Conservation (phyloP, 169 alveolate genomes). For the Pseudocohnilembus persalinus region DNA sequence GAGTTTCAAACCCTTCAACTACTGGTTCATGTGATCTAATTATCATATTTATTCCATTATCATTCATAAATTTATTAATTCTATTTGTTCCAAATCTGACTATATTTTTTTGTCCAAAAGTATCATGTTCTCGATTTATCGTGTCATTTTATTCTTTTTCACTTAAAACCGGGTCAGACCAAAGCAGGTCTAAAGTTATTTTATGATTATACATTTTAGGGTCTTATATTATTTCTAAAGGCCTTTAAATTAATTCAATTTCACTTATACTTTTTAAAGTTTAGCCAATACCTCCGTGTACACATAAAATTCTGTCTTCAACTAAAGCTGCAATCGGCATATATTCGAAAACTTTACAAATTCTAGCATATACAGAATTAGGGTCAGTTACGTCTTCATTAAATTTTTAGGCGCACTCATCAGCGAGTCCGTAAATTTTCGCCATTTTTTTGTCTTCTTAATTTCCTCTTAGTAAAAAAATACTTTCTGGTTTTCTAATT, state of each 20-base stretch:
- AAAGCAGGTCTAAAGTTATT: slow-evolving; percentile 37
- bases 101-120: slow-evolving; percentile 26
- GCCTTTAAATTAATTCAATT: slow-evolving; percentile 90
- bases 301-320: slow-evolving; percentile 95
- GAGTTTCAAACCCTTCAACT: slow-evolving; percentile 98
- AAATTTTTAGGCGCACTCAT: slow-evolving; percentile 95
- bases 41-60: slow-evolving; percentile 80
- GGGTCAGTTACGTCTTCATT: slow-evolving; percentile 96
- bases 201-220: slow-evolving; percentile 42
- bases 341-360: slow-evolving; percentile 96
- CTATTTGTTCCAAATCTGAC: slow-evolving; percentile 48
- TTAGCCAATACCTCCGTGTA: slow-evolving; percentile 99
- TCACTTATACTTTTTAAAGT: slow-evolving; percentile 89
- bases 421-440: slow-evolving; percentile 97
- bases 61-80: slow-evolving; percentile 78
- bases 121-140: slow-evolving; percentile 35
- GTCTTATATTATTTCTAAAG: slow-evolving; percentile 93
- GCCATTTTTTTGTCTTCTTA: slow-evolving; percentile 98
- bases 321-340: slow-evolving; percentile 99
- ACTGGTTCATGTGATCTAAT: slow-evolving; percentile 99
- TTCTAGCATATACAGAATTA: slow-evolving; percentile 91
- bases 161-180: slow-evolving; percentile 44
- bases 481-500: slow-evolving; percentile 93
- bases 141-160: slow-evolving; percentile 29
- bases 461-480: slow-evolving; percentile 97